Conservation (phyloP, 1,284 basidiomycete genomes). For the Fomitopsis betulina region DNA sequence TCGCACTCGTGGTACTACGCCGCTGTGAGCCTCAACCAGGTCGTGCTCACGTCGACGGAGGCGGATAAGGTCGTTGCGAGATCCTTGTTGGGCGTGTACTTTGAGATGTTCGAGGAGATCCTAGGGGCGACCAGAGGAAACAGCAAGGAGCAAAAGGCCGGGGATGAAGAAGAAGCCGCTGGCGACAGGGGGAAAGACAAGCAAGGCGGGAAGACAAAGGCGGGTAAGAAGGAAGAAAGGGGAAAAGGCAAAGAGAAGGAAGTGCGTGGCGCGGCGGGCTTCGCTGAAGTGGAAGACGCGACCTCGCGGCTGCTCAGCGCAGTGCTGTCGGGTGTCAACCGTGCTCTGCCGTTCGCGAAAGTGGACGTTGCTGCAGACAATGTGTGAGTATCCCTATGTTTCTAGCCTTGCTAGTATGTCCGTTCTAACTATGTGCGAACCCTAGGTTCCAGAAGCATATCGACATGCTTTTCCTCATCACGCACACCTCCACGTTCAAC, state of each 20-base stretch:
- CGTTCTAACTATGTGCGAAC: neutral
- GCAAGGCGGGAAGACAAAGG: conserved; percentile 22
- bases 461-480: conserved; percentile 93
- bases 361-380: conserved; percentile 49
- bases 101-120: conserved; percentile 90
- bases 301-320: conserved; percentile 88
- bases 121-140: conserved; percentile 53
- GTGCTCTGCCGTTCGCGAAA: conserved; percentile 91
- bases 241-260: conserved; percentile 30
- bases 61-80: conserved; percentile 77
- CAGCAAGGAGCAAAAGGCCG: conserved; percentile 28
- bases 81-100: conserved; percentile 88
- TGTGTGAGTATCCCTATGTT: conserved; percentile 28
- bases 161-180: conserved; percentile 28
- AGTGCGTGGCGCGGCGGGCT: conserved; percentile 54
- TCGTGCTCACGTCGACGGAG: conserved; percentile 66
- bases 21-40: conserved; percentile 92
- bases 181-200: conserved; percentile 30
- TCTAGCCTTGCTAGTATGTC: neutral
- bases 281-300: conserved; percentile 72
- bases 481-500: conserved; percentile 93
- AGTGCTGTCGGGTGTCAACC: conserved; percentile 92
- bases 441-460: conserved; percentile 82
- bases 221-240: conserved; percentile 14
- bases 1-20: conserved; percentile 74